phyloP scores from a whole-genome alignment of 2,329 filamentous ascomycete genomes.

The Ambrosiella xylebori region DNA sequence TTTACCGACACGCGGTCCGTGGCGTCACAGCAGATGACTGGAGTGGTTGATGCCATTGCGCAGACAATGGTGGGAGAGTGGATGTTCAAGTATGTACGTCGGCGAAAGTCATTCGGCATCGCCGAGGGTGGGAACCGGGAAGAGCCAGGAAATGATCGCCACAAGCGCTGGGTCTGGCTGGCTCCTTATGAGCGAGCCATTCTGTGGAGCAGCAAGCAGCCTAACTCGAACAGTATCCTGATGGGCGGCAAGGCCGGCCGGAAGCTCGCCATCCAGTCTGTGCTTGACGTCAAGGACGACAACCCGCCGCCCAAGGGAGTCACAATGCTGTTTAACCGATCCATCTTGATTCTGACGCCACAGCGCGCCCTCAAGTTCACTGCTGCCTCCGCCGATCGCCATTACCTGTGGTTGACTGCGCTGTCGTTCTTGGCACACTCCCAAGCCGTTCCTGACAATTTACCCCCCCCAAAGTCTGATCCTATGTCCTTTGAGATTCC shows the following conservation, averaged over 20 bases:
- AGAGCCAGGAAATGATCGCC: constrained; percentile 58
- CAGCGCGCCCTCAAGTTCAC: constrained; percentile 93
- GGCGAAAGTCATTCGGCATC: constrained; percentile 80
- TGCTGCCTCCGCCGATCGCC: constrained; percentile 61
- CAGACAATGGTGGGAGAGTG: constrained; percentile 97
- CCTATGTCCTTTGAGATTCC: constrained; percentile 33
- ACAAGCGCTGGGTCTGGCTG: constrained; percentile 97
- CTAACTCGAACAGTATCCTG: constrained; percentile 68
- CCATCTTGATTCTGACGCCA: constrained; percentile 86
- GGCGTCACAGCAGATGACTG: constrained; percentile 53
- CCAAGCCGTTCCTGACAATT: constrained; percentile 60
- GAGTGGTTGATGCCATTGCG: constrained; percentile 93
- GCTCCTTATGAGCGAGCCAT: constrained; percentile 91
- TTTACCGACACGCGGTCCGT: constrained; percentile 25
- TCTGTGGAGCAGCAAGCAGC: constrained; percentile 97
- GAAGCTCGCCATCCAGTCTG: constrained; percentile 90
- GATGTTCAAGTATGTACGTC: constrained; percentile 83
- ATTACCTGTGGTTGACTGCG: constrained; percentile 89
- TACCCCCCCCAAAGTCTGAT: constrained; percentile 29
- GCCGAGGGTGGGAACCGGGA: constrained; percentile 49
- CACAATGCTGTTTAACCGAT: constrained; percentile 61
- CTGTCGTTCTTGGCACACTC: constrained; percentile 89
- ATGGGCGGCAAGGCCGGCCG: constrained; percentile 77
- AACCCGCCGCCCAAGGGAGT: constrained; percentile 64
- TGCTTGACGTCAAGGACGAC: constrained; percentile 90